Base-by-base conservation (phyloP, 2,329 filamentous ascomycete species). In the Metarhizium guizhouense region DNA sequence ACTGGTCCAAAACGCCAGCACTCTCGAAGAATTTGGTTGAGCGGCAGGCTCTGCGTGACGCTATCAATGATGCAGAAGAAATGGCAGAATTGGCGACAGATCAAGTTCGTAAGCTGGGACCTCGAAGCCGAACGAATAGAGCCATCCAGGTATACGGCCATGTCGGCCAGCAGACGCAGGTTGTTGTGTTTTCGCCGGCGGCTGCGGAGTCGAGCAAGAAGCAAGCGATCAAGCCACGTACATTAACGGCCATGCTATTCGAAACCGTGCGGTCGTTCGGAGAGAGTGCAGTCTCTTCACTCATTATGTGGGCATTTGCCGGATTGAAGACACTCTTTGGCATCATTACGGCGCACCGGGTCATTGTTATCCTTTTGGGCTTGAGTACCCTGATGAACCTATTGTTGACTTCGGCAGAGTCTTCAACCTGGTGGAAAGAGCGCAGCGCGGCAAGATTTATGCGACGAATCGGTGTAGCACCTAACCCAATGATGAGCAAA, bases 361-460 rank as follows among this genome's bases (percentile, higher is more conserved):
- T 96, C 20, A 81, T 97, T 5, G 72, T 97, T 34, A 65, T 77
- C 3, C 68, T 93, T 14, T 76, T 97, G 18, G 74, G 77, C 0
- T 63, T 87, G 34, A 96, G 91, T 65, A 70, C 84, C 13, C 65
- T 90, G 11, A 79, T 84, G 51, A 97, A 97, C 65, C 71, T 87
- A 25, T 79, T 91, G 61, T 83, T 92, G 65, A 85, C 88, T 0
- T 88, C 87, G 13, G 83, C 85, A 59, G 85, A 90, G 66, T 82
- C 82, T 6, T 83, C 85, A 63, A 77, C 81, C 2, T 97, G 91
- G 91, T 96, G 89, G 87, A 79, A 82, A 49, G 93, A 97, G 72
- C 83, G 90, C 56, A 86, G 83, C 57, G 90, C 92, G 1, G 81
- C 80, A 16, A 85, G 79, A 45, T 96, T 93, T 69, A 94, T 99